These are phyloP conservation scores for Prunus davidiana DNA, from an alignment of 306 rosid species.

Conservation along the genomic window DNA sequence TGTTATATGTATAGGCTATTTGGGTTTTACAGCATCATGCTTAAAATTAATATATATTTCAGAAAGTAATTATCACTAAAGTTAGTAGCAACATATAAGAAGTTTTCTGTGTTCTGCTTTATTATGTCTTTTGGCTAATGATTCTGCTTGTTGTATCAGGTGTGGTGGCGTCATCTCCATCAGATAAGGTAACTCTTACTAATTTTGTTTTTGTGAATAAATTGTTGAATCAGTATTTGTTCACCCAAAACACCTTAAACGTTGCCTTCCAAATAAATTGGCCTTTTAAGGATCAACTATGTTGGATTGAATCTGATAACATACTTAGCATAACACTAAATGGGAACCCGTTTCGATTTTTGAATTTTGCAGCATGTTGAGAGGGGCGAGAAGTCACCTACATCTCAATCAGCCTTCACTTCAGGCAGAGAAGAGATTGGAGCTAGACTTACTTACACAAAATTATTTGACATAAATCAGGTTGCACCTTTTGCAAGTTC, in stretches of 20 bases:
- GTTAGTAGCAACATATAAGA: slow-evolving; percentile 15
- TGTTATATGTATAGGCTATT: background rate
- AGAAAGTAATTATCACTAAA: slow-evolving; percentile 11
- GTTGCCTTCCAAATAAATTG: slow-evolving; percentile 11
- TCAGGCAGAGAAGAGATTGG: slow-evolving; percentile 42
- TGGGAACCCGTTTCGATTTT: slow-evolving; percentile 6
- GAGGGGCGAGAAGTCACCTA: slow-evolving; percentile 39
- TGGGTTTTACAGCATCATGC: background rate
- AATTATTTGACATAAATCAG: slow-evolving; percentile 50
- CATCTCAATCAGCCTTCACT: slow-evolving; percentile 29
- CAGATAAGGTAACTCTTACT: slow-evolving; percentile 53
- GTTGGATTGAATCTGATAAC: slow-evolving; percentile 10
- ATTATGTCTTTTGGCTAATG: slow-evolving; percentile 23
- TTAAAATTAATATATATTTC: background rate
- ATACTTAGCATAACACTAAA: slow-evolving; percentile 26
- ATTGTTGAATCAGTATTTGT: background rate
- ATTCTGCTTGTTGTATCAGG: slow-evolving; percentile 50
- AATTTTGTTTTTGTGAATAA: slow-evolving; percentile 23
- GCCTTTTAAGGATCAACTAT: slow-evolving; percentile 14
- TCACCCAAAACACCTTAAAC: background rate
- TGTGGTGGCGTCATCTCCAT: slow-evolving; percentile 27
- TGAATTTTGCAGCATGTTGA: slow-evolving; percentile 51
- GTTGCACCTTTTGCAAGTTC: slow-evolving; percentile 39
- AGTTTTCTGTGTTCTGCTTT: slow-evolving; percentile 1
- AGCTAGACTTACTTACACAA: slow-evolving; percentile 20